phyloP scores from a whole-genome alignment of 2,329 filamentous ascomycete species.

The Stylonectria norvegica region DNA sequence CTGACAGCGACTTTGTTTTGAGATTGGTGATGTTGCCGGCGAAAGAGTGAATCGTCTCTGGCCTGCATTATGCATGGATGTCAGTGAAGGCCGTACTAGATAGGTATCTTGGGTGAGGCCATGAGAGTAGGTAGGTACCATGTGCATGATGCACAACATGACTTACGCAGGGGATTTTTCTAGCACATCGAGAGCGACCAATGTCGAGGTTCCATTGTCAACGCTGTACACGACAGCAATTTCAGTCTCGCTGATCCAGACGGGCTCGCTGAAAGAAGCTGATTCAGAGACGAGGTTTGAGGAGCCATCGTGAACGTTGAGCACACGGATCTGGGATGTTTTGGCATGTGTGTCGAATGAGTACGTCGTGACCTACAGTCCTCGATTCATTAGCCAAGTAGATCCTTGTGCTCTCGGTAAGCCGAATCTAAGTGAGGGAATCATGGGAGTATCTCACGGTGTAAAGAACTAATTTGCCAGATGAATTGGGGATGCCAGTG shows the following conservation, averaged over 20 bases:
- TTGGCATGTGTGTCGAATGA: slow-evolving; percentile 73
- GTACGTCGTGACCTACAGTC: slow-evolving; percentile 62
- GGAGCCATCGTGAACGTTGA: slow-evolving; percentile 66
- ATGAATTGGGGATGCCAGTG: slow-evolving; percentile 64
- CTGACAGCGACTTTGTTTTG: slow-evolving; percentile 51
- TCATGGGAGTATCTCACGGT: slow-evolving; percentile 43
- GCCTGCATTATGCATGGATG: slow-evolving; percentile 10
- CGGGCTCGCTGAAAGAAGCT: slow-evolving; percentile 62
- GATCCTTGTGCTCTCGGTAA: too few species aligned
- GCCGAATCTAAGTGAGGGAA: too few species aligned
- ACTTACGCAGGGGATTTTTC: slow-evolving; percentile 37
- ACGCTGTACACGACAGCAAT: slow-evolving; percentile 52
- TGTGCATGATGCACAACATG: slow-evolving; percentile 23
- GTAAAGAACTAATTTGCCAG: slow-evolving; percentile 63
- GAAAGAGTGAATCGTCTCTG: slow-evolving; percentile 47
- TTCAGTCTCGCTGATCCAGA: slow-evolving; percentile 70
- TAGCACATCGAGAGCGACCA: slow-evolving; percentile 40
- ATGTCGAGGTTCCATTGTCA: slow-evolving; percentile 45
- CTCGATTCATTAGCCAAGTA: too few species aligned
- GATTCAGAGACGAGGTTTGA: slow-evolving; percentile 65
- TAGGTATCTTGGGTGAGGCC: too few species aligned
- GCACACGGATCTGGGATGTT: slow-evolving; percentile 63
- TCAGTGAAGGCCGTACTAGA: neutral
- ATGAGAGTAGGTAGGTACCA: neutral
- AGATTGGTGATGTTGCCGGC: slow-evolving; percentile 55